Evolutionary conservation across 2,329 filamentous ascomycete genomes (phyloP), one percentile per base, ranked within the genome.

Genomic region (Aureobasidium sp.): DNA sequence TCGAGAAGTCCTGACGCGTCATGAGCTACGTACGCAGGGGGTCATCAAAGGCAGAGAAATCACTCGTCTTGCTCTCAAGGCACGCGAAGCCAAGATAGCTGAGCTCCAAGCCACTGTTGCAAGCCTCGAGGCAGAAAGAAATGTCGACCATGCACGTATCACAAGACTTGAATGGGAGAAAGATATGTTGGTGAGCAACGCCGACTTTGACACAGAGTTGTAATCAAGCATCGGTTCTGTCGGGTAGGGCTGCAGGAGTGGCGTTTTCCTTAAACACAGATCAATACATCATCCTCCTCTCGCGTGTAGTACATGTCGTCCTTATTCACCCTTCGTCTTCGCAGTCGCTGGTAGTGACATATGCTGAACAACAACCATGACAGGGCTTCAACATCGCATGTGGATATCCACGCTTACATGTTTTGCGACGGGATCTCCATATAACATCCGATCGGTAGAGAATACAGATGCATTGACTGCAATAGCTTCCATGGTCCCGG

Each of bases 61-160:
- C 7, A 81, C 83, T 3, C 76, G 89, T n/a, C 72, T 82, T 9
- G 82, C 81, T 4, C 69, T 90, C 37, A 85, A 84, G 69, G 78
- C 80, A 5, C 86, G 86, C 66, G 87, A 93, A 77, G 74, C 84
- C 70, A 76, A 85, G 75, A 77, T 88, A 71, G 74, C 80, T 72
- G 78, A 89, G 73, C 75, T 96, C 75, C 81, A 86, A 77, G 77
- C 89, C 70, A 76, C 87, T 67, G 78, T 95, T 79, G 74, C 72
- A 5, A 75, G 74, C 14, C 70, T 88, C 39, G 81, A 86, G 69
- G 78, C 79, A 15, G 81, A 86, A 69, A 72, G 77, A 45, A 81
- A 84, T 68, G 77, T 82, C 62, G 47, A 60, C 36, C 44, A 39
- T 34, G 53, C 53, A 15, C 39, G 20, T 17, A 42, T 63, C 7